Base-by-base conservation (phyloP, 805 yeast genomes). In the Nakazawaea holstii region DNA sequence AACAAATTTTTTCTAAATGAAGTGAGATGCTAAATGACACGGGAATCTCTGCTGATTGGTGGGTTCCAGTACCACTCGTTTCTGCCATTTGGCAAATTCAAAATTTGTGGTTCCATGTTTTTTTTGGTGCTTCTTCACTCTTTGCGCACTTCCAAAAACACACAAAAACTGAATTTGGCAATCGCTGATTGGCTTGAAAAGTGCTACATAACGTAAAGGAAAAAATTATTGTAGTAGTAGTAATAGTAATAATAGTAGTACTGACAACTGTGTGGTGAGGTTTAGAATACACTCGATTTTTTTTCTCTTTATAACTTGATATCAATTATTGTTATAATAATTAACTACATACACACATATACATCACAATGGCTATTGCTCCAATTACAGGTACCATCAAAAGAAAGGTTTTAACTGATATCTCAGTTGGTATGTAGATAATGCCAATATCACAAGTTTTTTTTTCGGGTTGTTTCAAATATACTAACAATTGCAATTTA, bases 301-400 rank as follows among this genome's bases (percentile, higher is more conserved):
- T n/a, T n/a, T 30, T 30, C 20, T 15, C 8, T 36, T 15, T 11
- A 36, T 36, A 14, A 15, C n/a, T 27, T 13, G 31, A 27, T 38
- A 38, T 38, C 15, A 10, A 6, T 38, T 7, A 24, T 13, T 24
- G n/a, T 26, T 13, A 11, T 31, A 20, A 33, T n/a, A 14, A 11
- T 11, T 36, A 26, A 20, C 5, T 20, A n/a, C n/a, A 43, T 8
- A 36, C 20, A 43, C 10, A 33, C 4, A 41, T 32, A 31, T 39
- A 30, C 27, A 40, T 39, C n/a, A 41, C 43, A 41, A 85, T 82
- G 85, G 84, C 90, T 67, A 76, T 87, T 63, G 87, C 92, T 63
- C 94, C 95, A 60, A 88, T 91, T 61, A 79, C 83, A 46, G 97
- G 97, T 57, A 72, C 84, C 53, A 77, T 91, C 57, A 87, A 80